Percentiles rank a stretch among this genome's conserved stretches.
Evolutionary conservation across 768 basidiomycete species (phyloP).

Genomic region (Leccinum longicurvipes): DNA sequence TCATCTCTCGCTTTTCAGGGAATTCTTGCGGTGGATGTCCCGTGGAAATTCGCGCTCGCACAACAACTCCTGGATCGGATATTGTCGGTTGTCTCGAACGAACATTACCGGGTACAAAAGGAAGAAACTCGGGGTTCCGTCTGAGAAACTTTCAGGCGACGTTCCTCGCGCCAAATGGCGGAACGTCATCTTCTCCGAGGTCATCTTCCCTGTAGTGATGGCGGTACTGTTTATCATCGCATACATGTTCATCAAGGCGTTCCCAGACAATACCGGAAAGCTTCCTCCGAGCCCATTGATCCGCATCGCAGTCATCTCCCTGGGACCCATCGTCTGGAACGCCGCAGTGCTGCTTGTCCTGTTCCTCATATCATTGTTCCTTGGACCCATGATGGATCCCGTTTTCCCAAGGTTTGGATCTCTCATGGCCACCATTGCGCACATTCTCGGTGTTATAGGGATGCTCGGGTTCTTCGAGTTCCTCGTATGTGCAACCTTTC

Average conservation of each 20-base stretch:
- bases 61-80: constrained; percentile 98
- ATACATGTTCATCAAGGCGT: constrained; percentile 91
- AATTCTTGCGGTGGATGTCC: constrained; percentile 99
- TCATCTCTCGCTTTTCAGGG: constrained; percentile 44
- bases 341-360: constrained; percentile 80
- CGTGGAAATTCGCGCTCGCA: constrained; percentile 97
- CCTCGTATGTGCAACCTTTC: constrained; percentile 53
- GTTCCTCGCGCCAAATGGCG: constrained; percentile 93
- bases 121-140: constrained; percentile 94
- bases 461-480: constrained; percentile 96
- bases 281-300: constrained; percentile 81
- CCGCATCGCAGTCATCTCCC: constrained; percentile 87
- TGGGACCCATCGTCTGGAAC: constrained; percentile 97
- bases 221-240: constrained; percentile 83
- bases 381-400: constrained; percentile 86
- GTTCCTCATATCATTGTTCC: constrained; percentile 88
- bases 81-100: constrained; percentile 95
- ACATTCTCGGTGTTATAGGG: constrained; percentile 76
- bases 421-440: constrained; percentile 87
- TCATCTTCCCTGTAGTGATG: constrained; percentile 82
- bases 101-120: constrained; percentile 99
- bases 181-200: constrained; percentile 83
- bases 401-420: constrained; percentile 89
- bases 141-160: constrained; percentile 94
- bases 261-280: constrained; percentile 60